These are phyloP conservation scores for Glycine tomentella DNA, from an alignment of 306 rosid species.

Conservation along the genomic window DNA sequence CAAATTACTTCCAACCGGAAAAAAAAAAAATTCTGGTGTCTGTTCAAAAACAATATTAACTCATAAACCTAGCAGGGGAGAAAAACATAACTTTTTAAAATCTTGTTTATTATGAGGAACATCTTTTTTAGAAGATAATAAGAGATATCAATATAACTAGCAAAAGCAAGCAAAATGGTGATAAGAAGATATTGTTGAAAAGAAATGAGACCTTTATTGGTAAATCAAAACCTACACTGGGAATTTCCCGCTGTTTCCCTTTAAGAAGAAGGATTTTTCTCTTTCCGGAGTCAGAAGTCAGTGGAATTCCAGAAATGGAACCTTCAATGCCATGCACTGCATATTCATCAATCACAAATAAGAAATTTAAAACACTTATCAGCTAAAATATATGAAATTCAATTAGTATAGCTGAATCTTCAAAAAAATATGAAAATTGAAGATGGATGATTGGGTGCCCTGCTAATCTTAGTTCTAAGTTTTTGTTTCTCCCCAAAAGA, in stretches of 20 bases:
- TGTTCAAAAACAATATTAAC: not conserved
- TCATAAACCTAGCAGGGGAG: not conserved
- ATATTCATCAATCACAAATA: conserved; percentile 43
- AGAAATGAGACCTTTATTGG: conserved; percentile 3
- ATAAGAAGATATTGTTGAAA: conserved; percentile 10
- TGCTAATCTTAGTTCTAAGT: conserved; percentile 9
- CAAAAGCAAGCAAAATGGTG: conserved; percentile 24
- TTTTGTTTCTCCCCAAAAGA: conserved; percentile 1
- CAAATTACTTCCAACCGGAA: conserved; percentile 13
- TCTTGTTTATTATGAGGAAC: conserved; percentile 1
- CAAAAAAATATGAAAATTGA: conserved; percentile 10
- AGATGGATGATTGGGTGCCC: not conserved
- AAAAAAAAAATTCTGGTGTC: not conserved
- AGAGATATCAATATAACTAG: not conserved
- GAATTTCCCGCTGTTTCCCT: conserved; percentile 79
- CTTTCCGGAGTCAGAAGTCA: conserved; percentile 82
- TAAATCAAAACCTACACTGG: conserved; percentile 56
- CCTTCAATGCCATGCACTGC: conserved; percentile 67
- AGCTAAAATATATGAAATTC: conserved; percentile 20
- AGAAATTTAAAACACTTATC: conserved; percentile 35
- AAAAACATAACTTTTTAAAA: not conserved
- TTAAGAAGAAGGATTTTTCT: conserved; percentile 82
- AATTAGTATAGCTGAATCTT: conserved; percentile 21
- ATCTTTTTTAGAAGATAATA: conserved; percentile 19
- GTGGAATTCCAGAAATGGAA: conserved; percentile 69